Evolutionary conservation across 805 yeast genomes (phyloP).

Genomic region (Torulaspora quercuum): DNA sequence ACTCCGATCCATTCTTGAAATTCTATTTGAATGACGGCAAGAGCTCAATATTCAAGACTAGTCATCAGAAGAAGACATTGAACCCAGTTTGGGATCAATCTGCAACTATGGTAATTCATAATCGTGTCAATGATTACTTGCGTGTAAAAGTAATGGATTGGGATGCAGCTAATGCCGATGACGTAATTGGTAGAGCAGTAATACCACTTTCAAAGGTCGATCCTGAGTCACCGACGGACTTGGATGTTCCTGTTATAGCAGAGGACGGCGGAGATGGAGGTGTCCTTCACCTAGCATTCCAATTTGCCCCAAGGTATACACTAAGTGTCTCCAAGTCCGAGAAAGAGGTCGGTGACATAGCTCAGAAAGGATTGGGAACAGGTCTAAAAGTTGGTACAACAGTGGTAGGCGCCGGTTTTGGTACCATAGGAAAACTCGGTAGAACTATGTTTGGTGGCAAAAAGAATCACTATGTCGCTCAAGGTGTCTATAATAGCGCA

Average conservation of each 20-base stretch:
- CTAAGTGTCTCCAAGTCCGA: conserved; percentile 41
- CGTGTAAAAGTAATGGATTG: conserved; percentile 70
- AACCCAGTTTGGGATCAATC: conserved; percentile 87
- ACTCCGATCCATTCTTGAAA: conserved; percentile 86
- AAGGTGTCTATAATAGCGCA: conserved; percentile 16
- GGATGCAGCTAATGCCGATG: conserved; percentile 92
- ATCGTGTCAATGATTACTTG: conserved; percentile 59
- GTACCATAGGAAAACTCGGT: conserved; percentile 43
- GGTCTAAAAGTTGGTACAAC: conserved; percentile 45
- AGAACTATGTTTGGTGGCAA: conserved; percentile 41
- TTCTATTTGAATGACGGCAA: conserved; percentile 62
- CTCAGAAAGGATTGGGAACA: conserved; percentile 50
- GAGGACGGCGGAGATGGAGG: conserved; percentile 53
- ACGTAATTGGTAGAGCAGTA: conserved; percentile 63
- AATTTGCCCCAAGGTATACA: conserved; percentile 71
- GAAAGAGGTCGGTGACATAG: conserved; percentile 46
- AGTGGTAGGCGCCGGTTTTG: conserved; percentile 45
- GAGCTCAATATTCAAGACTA: conserved; percentile 63
- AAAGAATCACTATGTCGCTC: conserved; percentile 18
- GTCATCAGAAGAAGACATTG: conserved; percentile 79
- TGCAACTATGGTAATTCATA: conserved; percentile 51
- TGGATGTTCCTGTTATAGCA: conserved; percentile 45
- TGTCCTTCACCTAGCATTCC: conserved; percentile 51
- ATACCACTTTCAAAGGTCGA: conserved; percentile 58
- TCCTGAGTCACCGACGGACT: conserved; percentile 51